These are phyloP conservation scores for Phymatotrichopsis omnivora DNA, from an alignment of 2,329 filamentous ascomycete species.

Conservation along the genomic window DNA sequence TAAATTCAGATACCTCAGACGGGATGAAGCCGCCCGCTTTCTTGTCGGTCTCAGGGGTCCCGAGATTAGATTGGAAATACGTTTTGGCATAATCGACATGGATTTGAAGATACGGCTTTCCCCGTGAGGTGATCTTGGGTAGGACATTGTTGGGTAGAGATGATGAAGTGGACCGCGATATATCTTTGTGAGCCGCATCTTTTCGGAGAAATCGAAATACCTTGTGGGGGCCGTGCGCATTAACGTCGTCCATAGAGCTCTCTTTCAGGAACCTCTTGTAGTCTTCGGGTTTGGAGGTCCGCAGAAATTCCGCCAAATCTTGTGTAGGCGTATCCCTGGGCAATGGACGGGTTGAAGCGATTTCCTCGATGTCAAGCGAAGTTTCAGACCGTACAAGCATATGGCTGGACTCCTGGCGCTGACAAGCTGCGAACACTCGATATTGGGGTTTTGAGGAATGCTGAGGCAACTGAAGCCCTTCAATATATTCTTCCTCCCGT, in stretches of 20 bases:
- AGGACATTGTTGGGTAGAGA: conserved; percentile 23
- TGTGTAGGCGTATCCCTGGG: conserved; percentile 23
- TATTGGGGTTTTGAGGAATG: conserved; percentile 14
- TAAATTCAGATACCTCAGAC: conserved; percentile 11
- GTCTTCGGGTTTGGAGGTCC: conserved; percentile 28
- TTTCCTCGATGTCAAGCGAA: conserved; percentile 11
- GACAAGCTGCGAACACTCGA: conserved; percentile 16
- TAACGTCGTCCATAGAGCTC: conserved; percentile 16
- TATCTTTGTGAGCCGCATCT: conserved; percentile 2
- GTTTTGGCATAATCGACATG: conserved; percentile 30
- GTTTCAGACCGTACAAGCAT: conserved; percentile 15
- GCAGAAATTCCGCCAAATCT: conserved; percentile 30
- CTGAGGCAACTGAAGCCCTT: conserved; percentile 10
- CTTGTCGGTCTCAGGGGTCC: conserved; percentile 15
- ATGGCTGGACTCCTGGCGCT: conserved; percentile 9
- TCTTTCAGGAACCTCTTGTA: conserved; percentile 19
- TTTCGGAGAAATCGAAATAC: conserved; percentile 22
- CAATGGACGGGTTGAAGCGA: background rate
- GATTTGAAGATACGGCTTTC: conserved; percentile 31
- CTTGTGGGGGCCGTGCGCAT: conserved; percentile 7
- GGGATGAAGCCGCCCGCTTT: conserved; percentile 10
- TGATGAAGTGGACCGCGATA: background rate
- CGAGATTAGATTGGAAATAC: conserved; percentile 16
- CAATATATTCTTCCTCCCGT: conserved; percentile 16
- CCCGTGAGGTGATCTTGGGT: conserved; percentile 29